Conservation (phyloP, 345 rosid species). For the Populus simonii region DNA sequence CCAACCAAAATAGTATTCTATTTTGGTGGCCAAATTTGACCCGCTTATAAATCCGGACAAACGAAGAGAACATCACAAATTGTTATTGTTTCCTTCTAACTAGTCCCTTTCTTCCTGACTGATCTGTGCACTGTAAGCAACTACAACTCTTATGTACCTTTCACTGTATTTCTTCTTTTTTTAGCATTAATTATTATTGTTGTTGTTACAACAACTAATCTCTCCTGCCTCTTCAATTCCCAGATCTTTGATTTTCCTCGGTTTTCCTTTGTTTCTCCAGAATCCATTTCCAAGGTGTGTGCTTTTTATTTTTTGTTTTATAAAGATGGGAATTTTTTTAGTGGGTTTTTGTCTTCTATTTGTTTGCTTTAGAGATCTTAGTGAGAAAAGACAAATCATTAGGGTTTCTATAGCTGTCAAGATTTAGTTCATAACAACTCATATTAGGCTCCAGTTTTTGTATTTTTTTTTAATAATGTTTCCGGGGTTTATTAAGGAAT, state of each 20-base stretch:
- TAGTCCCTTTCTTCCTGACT: too few species aligned
- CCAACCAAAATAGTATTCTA: background rate
- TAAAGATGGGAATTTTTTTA: background rate
- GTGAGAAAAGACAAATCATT: background rate
- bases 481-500: background rate
- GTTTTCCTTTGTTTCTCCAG: background rate
- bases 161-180: background rate
- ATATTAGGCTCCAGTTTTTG: background rate
- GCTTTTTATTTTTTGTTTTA: background rate
- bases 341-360: background rate
- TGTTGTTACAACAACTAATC: background rate
- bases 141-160: background rate
- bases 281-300: conserved; percentile 20
- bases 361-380: background rate
- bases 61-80: background rate
- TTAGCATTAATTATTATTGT: background rate
- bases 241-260: conserved; percentile 28
- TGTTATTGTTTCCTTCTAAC: background rate
- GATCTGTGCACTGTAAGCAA: background rate
- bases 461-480: background rate
- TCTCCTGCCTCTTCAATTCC: background rate
- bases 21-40: conserved; percentile 33
- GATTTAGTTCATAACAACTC: background rate
- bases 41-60: background rate
- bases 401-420: background rate